A percentile compares a stretch with the other conserved stretches of the same genome.
Conservation (phyloP, 371 early-diverging fungal species). For the Lichtheimia ramosa region DNA sequence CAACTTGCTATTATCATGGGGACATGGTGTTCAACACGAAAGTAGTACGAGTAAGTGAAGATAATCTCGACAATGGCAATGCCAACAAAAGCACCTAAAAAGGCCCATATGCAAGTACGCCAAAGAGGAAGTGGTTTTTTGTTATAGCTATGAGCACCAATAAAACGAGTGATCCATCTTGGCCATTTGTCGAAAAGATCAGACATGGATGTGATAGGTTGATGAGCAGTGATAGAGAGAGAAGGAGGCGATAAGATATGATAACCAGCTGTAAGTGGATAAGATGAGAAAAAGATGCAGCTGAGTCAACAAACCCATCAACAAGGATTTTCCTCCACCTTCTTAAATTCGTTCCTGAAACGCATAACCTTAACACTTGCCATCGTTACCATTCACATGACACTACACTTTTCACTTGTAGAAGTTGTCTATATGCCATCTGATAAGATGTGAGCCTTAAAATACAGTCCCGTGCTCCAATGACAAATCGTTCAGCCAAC, state of each 20-base stretch:
- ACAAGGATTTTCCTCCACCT: too few species aligned
- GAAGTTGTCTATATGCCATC: too few species aligned
- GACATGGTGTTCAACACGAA: slow-evolving; percentile 20
- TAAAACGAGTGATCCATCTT: slow-evolving; percentile 11
- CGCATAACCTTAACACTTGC: too few species aligned
- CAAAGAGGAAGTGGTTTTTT: slow-evolving; percentile 22
- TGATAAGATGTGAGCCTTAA: too few species aligned
- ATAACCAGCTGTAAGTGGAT: background rate
- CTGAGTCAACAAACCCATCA: slow-evolving; percentile 2
- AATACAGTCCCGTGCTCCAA: too few species aligned
- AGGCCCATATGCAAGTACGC: slow-evolving; percentile 41
- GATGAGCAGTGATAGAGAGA: background rate
- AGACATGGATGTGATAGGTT: slow-evolving; percentile 10
- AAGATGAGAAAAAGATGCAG: background rate
- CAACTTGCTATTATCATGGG: slow-evolving; percentile 50
- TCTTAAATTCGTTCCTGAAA: too few species aligned
- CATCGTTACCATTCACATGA: too few species aligned
- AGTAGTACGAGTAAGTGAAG: slow-evolving; percentile 25
- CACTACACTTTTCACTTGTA: too few species aligned
- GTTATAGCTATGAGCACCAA: slow-evolving; percentile 18
- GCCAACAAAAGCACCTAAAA: slow-evolving; percentile 50
- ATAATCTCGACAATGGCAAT: slow-evolving; percentile 36
- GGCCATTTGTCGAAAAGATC: slow-evolving; percentile 10
- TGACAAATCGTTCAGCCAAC: too few species aligned
- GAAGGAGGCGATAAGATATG: background rate